Evolutionary conservation across 1,139 yeast genomes (phyloP), one percentile per base, ranked within the genome.

Genomic region (Magnusiomyces tetraspermus): DNA sequence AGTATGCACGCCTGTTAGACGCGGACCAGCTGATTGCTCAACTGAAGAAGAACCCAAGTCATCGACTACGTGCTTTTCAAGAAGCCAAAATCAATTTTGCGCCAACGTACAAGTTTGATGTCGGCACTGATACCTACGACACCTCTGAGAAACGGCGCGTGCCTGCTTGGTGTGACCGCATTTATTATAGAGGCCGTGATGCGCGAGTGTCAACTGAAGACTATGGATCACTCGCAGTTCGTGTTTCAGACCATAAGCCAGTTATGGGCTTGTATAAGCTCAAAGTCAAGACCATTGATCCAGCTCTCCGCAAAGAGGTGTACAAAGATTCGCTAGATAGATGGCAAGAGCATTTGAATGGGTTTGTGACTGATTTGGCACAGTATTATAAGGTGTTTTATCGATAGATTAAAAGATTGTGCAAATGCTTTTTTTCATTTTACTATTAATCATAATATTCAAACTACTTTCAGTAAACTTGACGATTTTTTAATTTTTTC

Each of bases 131-230:
- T 57, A 68, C 63, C 15, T 92, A 92, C 60, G 97, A 89, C 63
- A 76, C 90, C 2, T 84, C 95, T 46, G 97, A 90, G 63, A 92
- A 92, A 67, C 92, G 85, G 61, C 77, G 98, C 60, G 81, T 88
- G 0, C 98, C 98, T 0, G 92, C 97, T 0, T 92, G 98, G 98
- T 90, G 97, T 8, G 98, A 92, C 67, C 75, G 97, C 65, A 80
- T 88, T 46, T 75, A 89, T 51, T 85, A 76, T 63, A 74, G 77
- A 46, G 83, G 85, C 40, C 42, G 49, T 11, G 71, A 71, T n/a
- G 66, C 57, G 50, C 54, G 59, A 23, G 54, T 67, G 41, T 24
- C 50, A 3, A 59, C 64, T 21, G 28, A 66, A 36, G 53, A 54
- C 10, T 69, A 69, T 52, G 47, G 61, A 46, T 55, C 65, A 31